Base-by-base conservation (phyloP, 139 green algal genomes). In the Chlorella sp. region DNA sequence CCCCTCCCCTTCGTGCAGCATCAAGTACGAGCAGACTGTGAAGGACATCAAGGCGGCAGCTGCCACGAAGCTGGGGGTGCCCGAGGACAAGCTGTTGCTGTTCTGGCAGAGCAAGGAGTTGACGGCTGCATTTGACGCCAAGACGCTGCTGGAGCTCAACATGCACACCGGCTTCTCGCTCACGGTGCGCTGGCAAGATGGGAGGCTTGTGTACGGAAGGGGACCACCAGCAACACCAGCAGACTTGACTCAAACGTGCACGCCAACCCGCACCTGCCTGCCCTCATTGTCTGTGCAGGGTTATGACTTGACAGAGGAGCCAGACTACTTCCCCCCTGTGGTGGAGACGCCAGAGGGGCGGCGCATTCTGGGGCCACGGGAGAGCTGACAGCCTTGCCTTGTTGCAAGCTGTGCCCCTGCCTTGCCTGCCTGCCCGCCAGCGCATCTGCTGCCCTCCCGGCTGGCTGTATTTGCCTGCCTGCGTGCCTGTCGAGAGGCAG, bases 111-210 rank as follows among this genome's bases (percentile, higher is more conserved):
- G 93, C 71, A 94, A 93, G 85, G 95, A 97, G 91, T 91, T 97
- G 15, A 96, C 92, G 0, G 34, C 83, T 0, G 91, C 83, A 1
- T 93, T 95, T 80, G 93, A 97, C 83, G 79, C 12, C 81, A 96
- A 93, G 64, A 98, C 95, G 0, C 89, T 98, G 87, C 89, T 97
- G 69, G 95, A 97, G 0, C 92, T 97, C 86, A 93, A 96, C 91
- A 88, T 98, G 86, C 96, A 98, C 89, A 98, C 96, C 40, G 96
- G 96, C 19, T 98, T 98, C 89, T 93, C 91, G 12, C 85, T 98
- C 73, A 94, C 36, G 42, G 79, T 97, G 57, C 48, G 92, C 30
- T 34, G 32, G 71, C 68, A 22, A 5, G n/a, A n/a, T n/a, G n/a
- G n/a, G n/a, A n/a, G n/a, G n/a, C n/a, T n/a, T n/a, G n/a, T n/a